Evolutionary conservation across 768 basidiomycete species (phyloP).

Genomic region (Lentinula guzmanii): DNA sequence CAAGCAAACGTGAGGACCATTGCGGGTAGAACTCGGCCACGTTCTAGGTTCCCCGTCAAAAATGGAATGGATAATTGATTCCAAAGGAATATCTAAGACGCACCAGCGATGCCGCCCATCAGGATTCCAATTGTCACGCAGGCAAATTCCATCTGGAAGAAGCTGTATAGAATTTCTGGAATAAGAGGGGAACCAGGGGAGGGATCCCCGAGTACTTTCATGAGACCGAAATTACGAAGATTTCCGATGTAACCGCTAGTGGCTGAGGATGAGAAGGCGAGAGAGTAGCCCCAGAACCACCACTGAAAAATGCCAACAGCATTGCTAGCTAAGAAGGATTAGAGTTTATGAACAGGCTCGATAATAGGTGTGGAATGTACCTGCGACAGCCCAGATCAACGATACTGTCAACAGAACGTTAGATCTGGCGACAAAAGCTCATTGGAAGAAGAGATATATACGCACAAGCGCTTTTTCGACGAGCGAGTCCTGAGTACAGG

Average conservation of each 20-base stretch:
- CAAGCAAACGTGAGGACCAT: constrained; percentile 80
- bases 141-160: constrained; percentile 86
- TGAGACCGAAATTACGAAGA: constrained; percentile 72
- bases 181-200: constrained; percentile 78
- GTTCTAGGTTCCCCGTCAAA: constrained; percentile 34
- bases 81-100: not conserved
- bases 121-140: constrained; percentile 76
- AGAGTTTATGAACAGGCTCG: constrained; percentile 27
- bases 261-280: constrained; percentile 22
- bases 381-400: constrained; percentile 62
- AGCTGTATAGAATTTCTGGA: constrained; percentile 77
- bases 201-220: constrained; percentile 62
- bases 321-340: constrained; percentile 47
- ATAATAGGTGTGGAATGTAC: constrained; percentile 45
- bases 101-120: constrained; percentile 64
- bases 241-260: constrained; percentile 77
- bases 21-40: constrained; percentile 75
- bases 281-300: constrained; percentile 58
- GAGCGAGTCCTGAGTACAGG: constrained; percentile 67
- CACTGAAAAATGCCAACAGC: constrained; percentile 76
- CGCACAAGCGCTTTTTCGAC: constrained; percentile 59
- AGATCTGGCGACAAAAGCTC: not conserved
- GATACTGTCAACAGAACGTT: constrained; percentile 34
- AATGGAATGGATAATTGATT: not conserved
- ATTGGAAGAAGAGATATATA: not conserved